Evolutionary conservation across 1,284 basidiomycete genomes (phyloP).

Genomic region (Melampsora larici-populina): DNA sequence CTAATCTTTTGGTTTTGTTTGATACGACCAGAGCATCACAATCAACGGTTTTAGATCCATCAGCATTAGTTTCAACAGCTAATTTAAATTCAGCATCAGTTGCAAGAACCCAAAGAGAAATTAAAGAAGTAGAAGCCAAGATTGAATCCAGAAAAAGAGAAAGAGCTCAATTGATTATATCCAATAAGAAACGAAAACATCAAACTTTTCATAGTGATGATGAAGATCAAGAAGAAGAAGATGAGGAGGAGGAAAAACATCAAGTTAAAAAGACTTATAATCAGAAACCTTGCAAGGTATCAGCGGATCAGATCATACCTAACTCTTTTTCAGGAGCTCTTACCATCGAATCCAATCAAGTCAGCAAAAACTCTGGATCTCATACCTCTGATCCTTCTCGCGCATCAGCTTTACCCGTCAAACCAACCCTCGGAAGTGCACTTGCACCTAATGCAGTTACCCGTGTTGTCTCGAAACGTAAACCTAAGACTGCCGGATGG

Average conservation of each 20-base stretch:
- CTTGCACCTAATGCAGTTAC: constrained; percentile 6
- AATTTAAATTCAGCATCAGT: constrained; percentile 28
- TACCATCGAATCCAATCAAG: constrained; percentile 13
- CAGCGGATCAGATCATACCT: background rate
- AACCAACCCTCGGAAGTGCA: constrained; percentile 7
- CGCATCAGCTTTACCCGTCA: background rate
- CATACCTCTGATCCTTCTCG: background rate
- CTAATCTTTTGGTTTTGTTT: background rate
- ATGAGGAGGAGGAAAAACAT: no score
- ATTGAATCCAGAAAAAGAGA: constrained; percentile 28
- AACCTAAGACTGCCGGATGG: background rate
- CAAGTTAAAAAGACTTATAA: no score
- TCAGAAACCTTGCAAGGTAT: no score
- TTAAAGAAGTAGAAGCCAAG: constrained; percentile 6
- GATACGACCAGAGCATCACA: constrained; percentile 30
- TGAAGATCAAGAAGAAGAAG: constrained; percentile 3
- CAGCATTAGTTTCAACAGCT: constrained; percentile 36
- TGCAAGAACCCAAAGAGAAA: constrained; percentile 23
- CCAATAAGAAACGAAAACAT: constrained; percentile 21
- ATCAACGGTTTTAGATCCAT: constrained; percentile 38
- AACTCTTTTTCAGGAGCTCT: constrained; percentile 35
- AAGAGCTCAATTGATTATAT: constrained; percentile 12
- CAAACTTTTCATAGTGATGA: constrained; percentile 34
- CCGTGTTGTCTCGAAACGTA: background rate
- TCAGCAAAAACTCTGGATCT: background rate